These are phyloP conservation scores for Pterulicium gracile DNA, from an alignment of 1,284 basidiomycete species.

Conservation along the genomic window DNA sequence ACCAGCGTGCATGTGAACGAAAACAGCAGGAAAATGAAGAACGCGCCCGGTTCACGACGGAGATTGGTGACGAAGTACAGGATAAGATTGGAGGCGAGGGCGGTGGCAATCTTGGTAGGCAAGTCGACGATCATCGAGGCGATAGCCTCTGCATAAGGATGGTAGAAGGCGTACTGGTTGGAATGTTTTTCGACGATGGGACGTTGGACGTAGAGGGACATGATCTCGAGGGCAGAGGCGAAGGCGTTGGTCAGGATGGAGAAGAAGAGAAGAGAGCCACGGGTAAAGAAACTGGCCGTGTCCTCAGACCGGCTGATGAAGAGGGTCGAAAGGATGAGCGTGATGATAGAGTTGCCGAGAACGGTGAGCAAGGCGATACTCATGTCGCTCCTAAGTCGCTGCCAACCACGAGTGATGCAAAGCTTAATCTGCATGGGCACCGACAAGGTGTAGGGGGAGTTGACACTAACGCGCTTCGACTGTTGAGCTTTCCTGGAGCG, in stretches of 20 bases:
- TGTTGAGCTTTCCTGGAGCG: slow-evolving; percentile 4
- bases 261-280: slow-evolving; percentile 28
- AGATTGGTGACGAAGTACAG: slow-evolving; percentile 3
- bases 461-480: slow-evolving; percentile 6
- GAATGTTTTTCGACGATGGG: slow-evolving; percentile 3
- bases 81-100: background rate
- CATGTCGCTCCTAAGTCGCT: slow-evolving; percentile 29
- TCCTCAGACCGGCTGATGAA: slow-evolving; percentile 34
- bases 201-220: slow-evolving; percentile 5
- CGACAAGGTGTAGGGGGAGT: slow-evolving; percentile 11
- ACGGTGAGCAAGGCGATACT: slow-evolving; percentile 14
- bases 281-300: slow-evolving; percentile 37
- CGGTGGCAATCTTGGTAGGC: slow-evolving; percentile 1
- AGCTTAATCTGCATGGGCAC: slow-evolving; percentile 40
- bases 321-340: slow-evolving; percentile 34
- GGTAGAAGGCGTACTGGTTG: slow-evolving; percentile 1
- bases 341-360: slow-evolving; percentile 16
- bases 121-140: slow-evolving; percentile 2
- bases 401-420: slow-evolving; percentile 41
- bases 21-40: slow-evolving; percentile 36
- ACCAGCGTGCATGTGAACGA: slow-evolving; percentile 38
- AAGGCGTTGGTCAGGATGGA: slow-evolving; percentile 16
- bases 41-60: slow-evolving; percentile 5
- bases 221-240: slow-evolving; percentile 12
- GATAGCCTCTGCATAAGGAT: slow-evolving; percentile 10